Evolutionary conservation across 768 basidiomycete species (phyloP).

Genomic region (Trametes elegans): DNA sequence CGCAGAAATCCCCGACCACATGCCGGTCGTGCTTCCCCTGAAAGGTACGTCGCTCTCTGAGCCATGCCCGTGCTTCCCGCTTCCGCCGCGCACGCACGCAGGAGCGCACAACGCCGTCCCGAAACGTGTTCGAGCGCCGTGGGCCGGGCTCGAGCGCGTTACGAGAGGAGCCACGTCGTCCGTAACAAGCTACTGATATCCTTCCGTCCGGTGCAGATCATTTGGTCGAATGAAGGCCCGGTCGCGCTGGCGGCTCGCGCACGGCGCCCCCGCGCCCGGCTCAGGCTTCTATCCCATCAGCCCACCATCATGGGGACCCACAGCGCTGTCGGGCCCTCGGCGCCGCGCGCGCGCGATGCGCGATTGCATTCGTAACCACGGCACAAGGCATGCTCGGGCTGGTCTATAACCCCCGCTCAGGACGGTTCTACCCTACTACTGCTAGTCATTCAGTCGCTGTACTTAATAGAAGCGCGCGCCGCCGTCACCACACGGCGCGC

Average conservation of each 20-base stretch:
- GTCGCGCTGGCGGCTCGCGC: conserved; percentile 12
- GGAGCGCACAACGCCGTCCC: background rate
- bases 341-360: conserved; percentile 7
- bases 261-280: conserved; percentile 2
- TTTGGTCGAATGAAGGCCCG: conserved; percentile 18
- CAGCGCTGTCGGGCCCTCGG: conserved; percentile 1
- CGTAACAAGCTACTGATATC: conserved; percentile 17
- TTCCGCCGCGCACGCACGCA: background rate
- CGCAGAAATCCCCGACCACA: conserved; percentile 71
- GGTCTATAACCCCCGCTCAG: conserved; percentile 4
- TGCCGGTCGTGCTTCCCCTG: conserved; percentile 70
- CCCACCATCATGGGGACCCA: conserved; percentile 15
- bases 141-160: background rate
- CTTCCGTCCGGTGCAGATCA: conserved; percentile 17
- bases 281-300: conserved; percentile 17
- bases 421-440: background rate
- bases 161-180: conserved; percentile 11
- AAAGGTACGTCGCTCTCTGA: conserved; percentile 50
- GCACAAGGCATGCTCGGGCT: too few species aligned
- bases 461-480: conserved; percentile 14
- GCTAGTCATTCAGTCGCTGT: conserved; percentile 10
- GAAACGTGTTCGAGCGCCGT: background rate
- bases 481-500: conserved; percentile 1
- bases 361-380: conserved; percentile 6
- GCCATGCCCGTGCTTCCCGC: background rate